These are phyloP conservation scores for Plasmodium gonderi DNA, from an alignment of 169 alveolate species.

Conservation along the genomic window DNA sequence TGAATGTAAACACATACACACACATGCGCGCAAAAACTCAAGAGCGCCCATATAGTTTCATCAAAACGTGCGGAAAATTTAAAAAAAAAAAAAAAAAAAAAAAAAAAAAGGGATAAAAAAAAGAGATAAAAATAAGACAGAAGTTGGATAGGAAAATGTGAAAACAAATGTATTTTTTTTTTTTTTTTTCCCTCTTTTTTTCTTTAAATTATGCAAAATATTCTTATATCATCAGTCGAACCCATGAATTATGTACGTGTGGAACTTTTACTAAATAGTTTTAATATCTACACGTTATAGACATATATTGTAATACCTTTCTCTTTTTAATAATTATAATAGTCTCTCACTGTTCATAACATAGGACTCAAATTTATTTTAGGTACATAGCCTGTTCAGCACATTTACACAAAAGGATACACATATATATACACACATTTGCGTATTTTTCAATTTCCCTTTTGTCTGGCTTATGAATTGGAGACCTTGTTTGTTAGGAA, in stretches of 20 bases:
- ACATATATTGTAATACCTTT: neutral
- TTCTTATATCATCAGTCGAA: neutral
- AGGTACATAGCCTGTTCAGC: too few relatives aligned
- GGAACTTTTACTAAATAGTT: neutral
- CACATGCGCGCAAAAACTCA: too few relatives aligned
- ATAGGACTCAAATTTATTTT: neutral
- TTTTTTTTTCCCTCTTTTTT: neutral
- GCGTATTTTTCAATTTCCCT: too few relatives aligned
- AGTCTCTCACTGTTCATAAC: neutral
- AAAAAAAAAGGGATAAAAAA: neutral
- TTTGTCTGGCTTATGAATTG: too few relatives aligned
- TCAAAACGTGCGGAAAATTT: neutral
- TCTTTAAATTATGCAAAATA: neutral
- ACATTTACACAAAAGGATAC: too few relatives aligned
- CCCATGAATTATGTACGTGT: neutral
- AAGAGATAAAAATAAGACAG: neutral
- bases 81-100: neutral
- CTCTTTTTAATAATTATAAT: neutral
- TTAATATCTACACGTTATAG: neutral
- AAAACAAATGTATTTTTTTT: neutral
- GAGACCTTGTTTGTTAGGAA: too few relatives aligned
- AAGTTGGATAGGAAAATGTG: neutral
- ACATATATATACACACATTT: too few relatives aligned
- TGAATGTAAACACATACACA: neutral
- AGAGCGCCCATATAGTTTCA: too few relatives aligned